Percentiles rank a stretch among this genome's conserved stretches.
phyloP scores from a whole-genome alignment of 306 rosid species.

The Citrullus amarus region DNA sequence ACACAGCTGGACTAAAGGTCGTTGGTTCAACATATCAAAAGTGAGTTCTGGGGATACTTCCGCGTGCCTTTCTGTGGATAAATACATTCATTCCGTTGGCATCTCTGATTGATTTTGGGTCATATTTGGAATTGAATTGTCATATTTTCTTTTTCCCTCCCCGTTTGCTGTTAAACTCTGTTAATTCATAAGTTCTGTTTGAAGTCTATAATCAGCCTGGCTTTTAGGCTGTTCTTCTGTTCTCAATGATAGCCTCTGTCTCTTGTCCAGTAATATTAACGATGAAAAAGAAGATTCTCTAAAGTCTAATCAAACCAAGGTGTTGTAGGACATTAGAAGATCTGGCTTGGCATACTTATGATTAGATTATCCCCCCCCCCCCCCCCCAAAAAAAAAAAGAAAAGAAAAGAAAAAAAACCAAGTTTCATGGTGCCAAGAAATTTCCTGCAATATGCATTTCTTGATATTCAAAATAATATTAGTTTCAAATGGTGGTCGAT shows the following conservation, averaged over 20 bases:
- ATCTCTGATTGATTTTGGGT: neutral
- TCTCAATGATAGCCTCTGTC: neutral
- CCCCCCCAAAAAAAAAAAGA: no score
- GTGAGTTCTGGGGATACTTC: constrained; percentile 17
- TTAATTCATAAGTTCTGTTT: neutral
- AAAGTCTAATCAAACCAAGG: neutral
- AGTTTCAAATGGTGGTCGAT: neutral
- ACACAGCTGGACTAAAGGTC: constrained; percentile 82
- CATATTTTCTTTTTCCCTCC: neutral
- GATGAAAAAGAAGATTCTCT: neutral
- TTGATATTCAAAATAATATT: neutral
- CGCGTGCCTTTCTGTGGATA: neutral
- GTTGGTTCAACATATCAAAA: constrained; percentile 82
- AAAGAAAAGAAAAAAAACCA: neutral
- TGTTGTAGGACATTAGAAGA: neutral
- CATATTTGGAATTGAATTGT: neutral
- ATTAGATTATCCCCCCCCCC: neutral
- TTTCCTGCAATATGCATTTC: neutral
- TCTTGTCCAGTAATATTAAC: neutral
- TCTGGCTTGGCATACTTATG: neutral
- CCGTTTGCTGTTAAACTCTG: neutral
- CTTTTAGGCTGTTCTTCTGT: neutral
- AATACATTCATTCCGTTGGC: neutral
- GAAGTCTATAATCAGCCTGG: neutral
- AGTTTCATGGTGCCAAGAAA: neutral